phyloP scores from a whole-genome alignment of 306 rosid genomes.

The Cicer yamashitae region DNA sequence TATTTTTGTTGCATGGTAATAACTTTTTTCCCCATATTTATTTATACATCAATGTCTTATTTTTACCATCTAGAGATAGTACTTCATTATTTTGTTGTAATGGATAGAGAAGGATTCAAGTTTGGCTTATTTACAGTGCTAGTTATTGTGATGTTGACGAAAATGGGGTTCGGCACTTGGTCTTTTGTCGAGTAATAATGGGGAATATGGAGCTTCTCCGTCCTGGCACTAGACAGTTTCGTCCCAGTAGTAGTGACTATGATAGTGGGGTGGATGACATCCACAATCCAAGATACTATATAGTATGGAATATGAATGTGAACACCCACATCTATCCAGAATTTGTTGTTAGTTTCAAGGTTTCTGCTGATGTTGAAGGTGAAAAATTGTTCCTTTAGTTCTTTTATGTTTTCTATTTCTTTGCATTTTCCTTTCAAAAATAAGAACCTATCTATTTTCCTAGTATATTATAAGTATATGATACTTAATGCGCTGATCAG shows the following conservation, averaged over 20 bases:
- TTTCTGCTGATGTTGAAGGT: conserved; percentile 67
- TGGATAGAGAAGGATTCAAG: conserved; percentile 47
- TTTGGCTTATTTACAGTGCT: conserved; percentile 68
- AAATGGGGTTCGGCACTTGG: conserved; percentile 70
- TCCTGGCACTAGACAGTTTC: conserved; percentile 68
- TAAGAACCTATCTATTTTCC: conserved; percentile 14
- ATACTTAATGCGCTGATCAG: conserved; percentile 38
- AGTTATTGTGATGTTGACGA: conserved; percentile 82
- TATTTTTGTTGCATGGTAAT: conserved; percentile 6
- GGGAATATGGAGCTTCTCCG: conserved; percentile 76
- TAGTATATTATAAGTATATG: conserved; percentile 13
- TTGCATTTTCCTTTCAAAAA: conserved; percentile 17
- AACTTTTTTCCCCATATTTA: neutral
- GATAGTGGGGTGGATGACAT: conserved; percentile 91
- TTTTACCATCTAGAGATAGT: neutral
- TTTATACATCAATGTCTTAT: neutral
- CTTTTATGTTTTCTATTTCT: conserved; percentile 26
- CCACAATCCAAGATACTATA: conserved; percentile 61
- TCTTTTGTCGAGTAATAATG: conserved; percentile 81
- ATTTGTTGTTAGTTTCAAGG: conserved; percentile 79
- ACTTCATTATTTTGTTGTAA: conserved; percentile 11
- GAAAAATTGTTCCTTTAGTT: conserved; percentile 48
- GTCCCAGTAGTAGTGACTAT: conserved; percentile 72
- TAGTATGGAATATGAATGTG: conserved; percentile 82
- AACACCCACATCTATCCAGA: conserved; percentile 87